Evolutionary conservation across 2,329 filamentous ascomycete species (phyloP), one percentile per base, ranked within the genome.

Genomic region (Aspergillus spinulosporus): DNA sequence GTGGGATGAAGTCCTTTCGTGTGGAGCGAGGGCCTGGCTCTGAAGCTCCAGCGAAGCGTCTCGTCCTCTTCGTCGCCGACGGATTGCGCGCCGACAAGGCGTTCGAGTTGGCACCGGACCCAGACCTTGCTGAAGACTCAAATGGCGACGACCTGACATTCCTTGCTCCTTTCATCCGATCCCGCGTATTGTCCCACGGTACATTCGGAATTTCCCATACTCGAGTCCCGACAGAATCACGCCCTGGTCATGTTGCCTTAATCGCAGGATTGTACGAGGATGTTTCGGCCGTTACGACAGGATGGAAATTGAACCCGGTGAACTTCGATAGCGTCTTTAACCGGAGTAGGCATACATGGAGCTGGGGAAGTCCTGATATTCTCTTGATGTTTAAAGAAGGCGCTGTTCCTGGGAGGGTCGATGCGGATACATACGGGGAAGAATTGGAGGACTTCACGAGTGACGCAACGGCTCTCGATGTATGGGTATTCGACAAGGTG

Each of bases 321-420:
- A 89, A 97, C 70, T 99, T 99, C 68, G 94, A 99, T 77, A 97
- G 93, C 68, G 92, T 99, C 8, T 99, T 99, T 83, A 99, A 99
- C 72, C 86, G 90, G 60, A 97, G 93, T 70, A 82, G 88, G 45
- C 95, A 99, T 76, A 99, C 95, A 5, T 99, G 94, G 94, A 96
- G 92, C 73, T 99, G 94, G 94, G 94, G 94, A 2, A 97, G 92
- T 69, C 94, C 94, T 1, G 94, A 99, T 74, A 99, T 99, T 67
- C 76, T 99, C 63, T 90, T 90, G 53, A 99, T 99, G 94, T 99
- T 99, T 71, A 87, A 95, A 70, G 84, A 92, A 56, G 94, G 94
- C n/a, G 93, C 94, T 26, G 86, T 90, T 7, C 88, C 90, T 0
- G 92, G 93, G 5, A 83, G 88, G 60, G 89, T 99, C 1, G 90